A percentile compares a stretch with the other conserved stretches of the same genome.
Conservation (phyloP, 306 rosid species). For the Vicia villosa region DNA sequence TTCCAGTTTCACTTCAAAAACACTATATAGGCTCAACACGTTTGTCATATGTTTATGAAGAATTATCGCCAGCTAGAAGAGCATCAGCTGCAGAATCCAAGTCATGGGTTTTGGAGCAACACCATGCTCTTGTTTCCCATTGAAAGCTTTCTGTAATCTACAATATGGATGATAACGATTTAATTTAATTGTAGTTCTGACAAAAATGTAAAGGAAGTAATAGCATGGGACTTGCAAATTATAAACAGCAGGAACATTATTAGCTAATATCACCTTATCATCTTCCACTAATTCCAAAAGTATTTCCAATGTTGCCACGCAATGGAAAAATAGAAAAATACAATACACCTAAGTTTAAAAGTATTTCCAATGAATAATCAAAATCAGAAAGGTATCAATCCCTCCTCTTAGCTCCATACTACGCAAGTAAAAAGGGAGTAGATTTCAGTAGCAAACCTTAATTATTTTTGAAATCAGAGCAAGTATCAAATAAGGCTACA, state of each 20-base stretch:
- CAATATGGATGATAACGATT: no score
- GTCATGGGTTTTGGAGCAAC: no score
- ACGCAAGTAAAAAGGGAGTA: conserved; percentile 6
- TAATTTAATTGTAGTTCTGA: conserved; percentile 3
- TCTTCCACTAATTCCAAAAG: conserved; percentile 97
- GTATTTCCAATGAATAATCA: conserved; percentile 24
- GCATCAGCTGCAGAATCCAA: no score
- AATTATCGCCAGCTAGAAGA: no score
- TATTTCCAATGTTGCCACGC: conserved; percentile 62
- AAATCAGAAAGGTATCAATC: conserved; percentile 20
- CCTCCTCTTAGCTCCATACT: conserved; percentile 19
- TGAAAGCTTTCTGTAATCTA: no score
- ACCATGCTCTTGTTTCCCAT: no score
- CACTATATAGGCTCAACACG: no score
- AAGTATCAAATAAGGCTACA: conserved; percentile 88
- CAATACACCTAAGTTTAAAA: conserved; percentile 27
- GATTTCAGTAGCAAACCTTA: conserved; percentile 61
- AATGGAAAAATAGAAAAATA: conserved; percentile 37
- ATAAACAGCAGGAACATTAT: conserved; percentile 21
- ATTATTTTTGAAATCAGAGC: conserved; percentile 95
- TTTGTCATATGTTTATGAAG: no score
- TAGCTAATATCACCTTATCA: conserved; percentile 63
- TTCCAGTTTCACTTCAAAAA: no score
- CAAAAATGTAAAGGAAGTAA: conserved; percentile 19
- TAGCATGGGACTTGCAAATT: conserved; percentile 22